These are phyloP conservation scores for Polychaeton citri DNA, from an alignment of 2,329 filamentous ascomycete species.

Conservation along the genomic window DNA sequence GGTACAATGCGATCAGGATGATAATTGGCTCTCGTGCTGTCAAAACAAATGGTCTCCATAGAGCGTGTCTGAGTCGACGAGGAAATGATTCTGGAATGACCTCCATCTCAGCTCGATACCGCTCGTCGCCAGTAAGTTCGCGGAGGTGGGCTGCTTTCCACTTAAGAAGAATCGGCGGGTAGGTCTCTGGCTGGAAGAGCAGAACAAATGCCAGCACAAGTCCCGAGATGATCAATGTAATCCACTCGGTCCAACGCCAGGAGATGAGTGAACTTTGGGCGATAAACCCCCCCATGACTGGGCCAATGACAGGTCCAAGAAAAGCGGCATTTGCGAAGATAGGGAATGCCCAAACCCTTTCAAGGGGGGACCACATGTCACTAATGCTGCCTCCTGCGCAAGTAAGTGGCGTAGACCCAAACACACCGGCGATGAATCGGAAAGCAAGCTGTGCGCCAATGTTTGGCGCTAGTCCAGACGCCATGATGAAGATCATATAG, in stretches of 20 bases:
- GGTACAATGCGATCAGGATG: slow-evolving; percentile 31
- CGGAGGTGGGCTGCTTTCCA: slow-evolving; percentile 24
- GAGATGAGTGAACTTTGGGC: slow-evolving; percentile 22
- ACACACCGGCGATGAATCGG: slow-evolving; percentile 37
- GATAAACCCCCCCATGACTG: slow-evolving; percentile 34
- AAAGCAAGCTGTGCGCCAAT: slow-evolving; percentile 35
- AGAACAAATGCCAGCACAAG: slow-evolving; percentile 18
- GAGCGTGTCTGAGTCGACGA: slow-evolving; percentile 20
- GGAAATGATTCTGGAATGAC: slow-evolving; percentile 27
- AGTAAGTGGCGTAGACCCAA: slow-evolving; percentile 31
- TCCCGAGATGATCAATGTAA: slow-evolving; percentile 21
- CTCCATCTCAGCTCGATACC: slow-evolving; percentile 36
- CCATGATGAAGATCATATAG: slow-evolving; percentile 38
- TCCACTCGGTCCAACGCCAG: slow-evolving; percentile 37
- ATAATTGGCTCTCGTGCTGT: slow-evolving; percentile 35
- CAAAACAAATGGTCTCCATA: slow-evolving; percentile 32
- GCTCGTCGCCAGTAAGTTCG: slow-evolving; percentile 24
- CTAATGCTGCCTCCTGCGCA: slow-evolving; percentile 33
- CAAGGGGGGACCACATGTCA: slow-evolving; percentile 35
- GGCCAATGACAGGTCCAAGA: slow-evolving; percentile 28
- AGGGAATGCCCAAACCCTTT: slow-evolving; percentile 37
- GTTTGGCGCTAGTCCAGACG: slow-evolving; percentile 32
- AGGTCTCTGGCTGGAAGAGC: slow-evolving; percentile 38
- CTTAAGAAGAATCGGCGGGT: slow-evolving; percentile 25
- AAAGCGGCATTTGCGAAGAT: slow-evolving; percentile 35